phyloP scores from a whole-genome alignment of 176 grass and related monocot species.

The Phragmites australis region DNA sequence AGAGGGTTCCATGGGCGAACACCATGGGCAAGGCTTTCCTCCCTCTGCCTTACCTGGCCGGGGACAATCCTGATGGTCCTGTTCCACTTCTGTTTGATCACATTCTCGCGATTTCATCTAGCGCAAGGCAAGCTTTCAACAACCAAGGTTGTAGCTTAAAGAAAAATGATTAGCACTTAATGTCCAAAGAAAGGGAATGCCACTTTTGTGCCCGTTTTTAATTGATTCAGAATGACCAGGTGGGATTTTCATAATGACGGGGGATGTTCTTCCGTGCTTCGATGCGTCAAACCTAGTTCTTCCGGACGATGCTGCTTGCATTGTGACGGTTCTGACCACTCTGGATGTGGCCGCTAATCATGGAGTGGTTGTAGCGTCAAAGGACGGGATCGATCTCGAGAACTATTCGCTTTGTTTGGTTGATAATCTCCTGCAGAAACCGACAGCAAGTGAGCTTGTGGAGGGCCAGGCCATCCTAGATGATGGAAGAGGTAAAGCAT shows the following conservation, averaged over 20 bases:
- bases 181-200: not conserved
- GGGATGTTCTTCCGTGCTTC: conserved; percentile 94
- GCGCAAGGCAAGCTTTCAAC: conserved; percentile 85
- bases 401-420: conserved; percentile 63
- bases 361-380: conserved; percentile 79
- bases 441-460: conserved; percentile 60
- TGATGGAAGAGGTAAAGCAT: conserved; percentile 86
- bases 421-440: conserved; percentile 86
- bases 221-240: conserved; percentile 53
- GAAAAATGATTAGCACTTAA: not conserved
- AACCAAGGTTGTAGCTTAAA: conserved; percentile 65
- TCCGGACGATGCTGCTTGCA: conserved; percentile 70
- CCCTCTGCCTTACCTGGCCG: conserved; percentile 73
- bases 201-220: conserved; percentile 1
- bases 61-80: conserved; percentile 75
- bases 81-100: conserved; percentile 90
- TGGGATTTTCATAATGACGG: conserved; percentile 98
- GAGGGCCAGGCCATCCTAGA: conserved; percentile 63
- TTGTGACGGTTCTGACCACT: conserved; percentile 80
- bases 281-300: conserved; percentile 70
- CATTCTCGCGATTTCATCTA: conserved; percentile 79
- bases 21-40: conserved; percentile 94
- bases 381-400: conserved; percentile 39
- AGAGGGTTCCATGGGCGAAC: conserved; percentile 96
- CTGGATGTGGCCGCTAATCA: conserved; percentile 82